Conservation (phyloP, 192 early-diverging fungal species). For the Entophlyctis luteolus region DNA sequence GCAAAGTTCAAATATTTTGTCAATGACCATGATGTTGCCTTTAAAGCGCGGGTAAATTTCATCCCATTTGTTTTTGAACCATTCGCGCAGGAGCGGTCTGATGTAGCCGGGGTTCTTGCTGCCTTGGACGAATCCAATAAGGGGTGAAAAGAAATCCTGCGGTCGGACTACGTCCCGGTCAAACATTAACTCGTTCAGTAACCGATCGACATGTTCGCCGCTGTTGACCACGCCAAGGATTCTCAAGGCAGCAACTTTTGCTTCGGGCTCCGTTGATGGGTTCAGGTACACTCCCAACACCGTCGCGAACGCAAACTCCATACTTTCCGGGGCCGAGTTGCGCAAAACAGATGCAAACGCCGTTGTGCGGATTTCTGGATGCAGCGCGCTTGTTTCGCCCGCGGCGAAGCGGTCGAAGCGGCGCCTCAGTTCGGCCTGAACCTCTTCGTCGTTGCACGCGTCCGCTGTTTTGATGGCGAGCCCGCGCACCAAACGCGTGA, state of each 20-base stretch:
- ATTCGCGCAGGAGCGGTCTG: background rate
- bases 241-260: conserved; percentile 43
- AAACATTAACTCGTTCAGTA: conserved; percentile 67
- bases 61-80: conserved; percentile 9
- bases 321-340: conserved; percentile 20
- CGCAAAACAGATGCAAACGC: conserved; percentile 68
- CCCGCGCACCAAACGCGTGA: conserved; percentile 68
- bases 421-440: conserved; percentile 4
- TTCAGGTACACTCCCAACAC: conserved; percentile 39
- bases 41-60: background rate
- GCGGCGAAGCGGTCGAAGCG: conserved; percentile 56
- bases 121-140: conserved; percentile 1
- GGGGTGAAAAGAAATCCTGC: conserved; percentile 8
- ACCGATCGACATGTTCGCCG: conserved; percentile 45
- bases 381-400: conserved; percentile 62
- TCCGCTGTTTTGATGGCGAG: conserved; percentile 72
- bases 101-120: background rate
- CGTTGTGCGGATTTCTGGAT: conserved; percentile 57
- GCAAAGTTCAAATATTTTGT: background rate
- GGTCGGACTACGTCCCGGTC: conserved; percentile 59
- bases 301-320: conserved; percentile 34
- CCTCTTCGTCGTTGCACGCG: conserved; percentile 53
- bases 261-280: conserved; percentile 17
- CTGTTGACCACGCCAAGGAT: conserved; percentile 51
- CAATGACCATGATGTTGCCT: background rate